Percentiles rank a stretch among this genome's conserved stretches.
These are phyloP conservation scores for Hymenoscyphus infarciens DNA, from an alignment of 2,329 filamentous ascomycete genomes.

Conservation along the genomic window DNA sequence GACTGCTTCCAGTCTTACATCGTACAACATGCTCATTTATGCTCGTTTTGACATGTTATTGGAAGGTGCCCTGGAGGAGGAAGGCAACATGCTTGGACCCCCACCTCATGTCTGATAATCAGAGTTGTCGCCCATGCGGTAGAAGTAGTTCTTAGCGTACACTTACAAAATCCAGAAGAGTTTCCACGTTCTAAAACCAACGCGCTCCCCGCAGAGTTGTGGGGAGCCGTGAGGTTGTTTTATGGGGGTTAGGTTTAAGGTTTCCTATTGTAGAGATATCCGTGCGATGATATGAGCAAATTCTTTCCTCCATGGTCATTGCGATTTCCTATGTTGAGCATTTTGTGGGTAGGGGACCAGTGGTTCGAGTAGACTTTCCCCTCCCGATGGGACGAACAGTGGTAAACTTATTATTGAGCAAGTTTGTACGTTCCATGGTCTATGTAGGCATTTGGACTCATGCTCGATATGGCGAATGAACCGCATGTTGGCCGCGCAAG, in stretches of 20 bases:
- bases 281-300: not conserved
- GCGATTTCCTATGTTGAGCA: not conserved
- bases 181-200: not conserved
- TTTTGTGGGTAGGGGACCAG: not conserved
- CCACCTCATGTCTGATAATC: too few relatives aligned
- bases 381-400: not conserved
- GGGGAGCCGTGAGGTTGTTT: not conserved
- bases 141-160: not conserved
- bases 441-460: not conserved
- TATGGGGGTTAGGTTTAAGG: not conserved
- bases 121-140: too few relatives aligned
- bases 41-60: not conserved
- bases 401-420: not conserved
- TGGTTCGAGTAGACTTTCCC: not conserved
- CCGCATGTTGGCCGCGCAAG: not conserved
- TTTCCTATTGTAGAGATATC: not conserved
- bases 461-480: not conserved
- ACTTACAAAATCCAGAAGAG: not conserved
- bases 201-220: not conserved
- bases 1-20: not conserved
- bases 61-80: not conserved
- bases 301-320: not conserved
- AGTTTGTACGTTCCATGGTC: not conserved
- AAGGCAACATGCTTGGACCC: not conserved
- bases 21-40: slow-evolving; percentile 7